phyloP scores from a whole-genome alignment of 805 yeast species.

The Babjeviella inositovora region DNA sequence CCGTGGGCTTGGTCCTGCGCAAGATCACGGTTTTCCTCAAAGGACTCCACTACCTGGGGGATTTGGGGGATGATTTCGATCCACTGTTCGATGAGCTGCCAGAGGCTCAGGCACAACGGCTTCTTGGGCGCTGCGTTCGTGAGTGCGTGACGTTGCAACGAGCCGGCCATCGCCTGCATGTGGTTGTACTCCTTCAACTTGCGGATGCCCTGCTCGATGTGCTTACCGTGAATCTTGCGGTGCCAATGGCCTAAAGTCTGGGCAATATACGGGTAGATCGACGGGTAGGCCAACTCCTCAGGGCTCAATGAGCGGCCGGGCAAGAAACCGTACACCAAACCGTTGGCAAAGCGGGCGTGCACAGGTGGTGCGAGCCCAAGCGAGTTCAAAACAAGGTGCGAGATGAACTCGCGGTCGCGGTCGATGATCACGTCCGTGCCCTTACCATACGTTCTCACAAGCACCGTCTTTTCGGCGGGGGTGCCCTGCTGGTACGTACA shows the following conservation, averaged over 20 bases:
- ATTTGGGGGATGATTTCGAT: conserved; percentile 40
- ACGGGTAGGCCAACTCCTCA: conserved; percentile 28
- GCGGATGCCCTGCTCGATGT: conserved; percentile 28
- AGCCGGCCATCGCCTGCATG: conserved; percentile 2
- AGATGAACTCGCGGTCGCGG: conserved; percentile 57
- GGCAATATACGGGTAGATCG: conserved; percentile 41
- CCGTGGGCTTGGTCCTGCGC: conserved; percentile 4
- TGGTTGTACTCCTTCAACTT: conserved; percentile 14
- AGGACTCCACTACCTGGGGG: conserved; percentile 16
- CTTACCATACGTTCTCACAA: conserved; percentile 59
- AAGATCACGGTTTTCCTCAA: conserved; percentile 14
- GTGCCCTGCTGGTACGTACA: conserved; percentile 14
- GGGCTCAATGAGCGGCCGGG: conserved; percentile 47
- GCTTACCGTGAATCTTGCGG: conserved; percentile 21
- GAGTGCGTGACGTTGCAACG: no score
- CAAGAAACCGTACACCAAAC: conserved; percentile 54
- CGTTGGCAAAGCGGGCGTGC: conserved; percentile 54
- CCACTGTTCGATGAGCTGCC: conserved; percentile 53
- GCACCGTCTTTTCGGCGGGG: conserved; percentile 17
- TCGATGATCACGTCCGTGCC: conserved; percentile 63
- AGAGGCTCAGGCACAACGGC: conserved; percentile 17
- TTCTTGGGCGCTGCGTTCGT: conserved; percentile 1
- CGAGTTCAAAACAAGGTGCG: conserved; percentile 46
- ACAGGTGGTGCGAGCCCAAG: conserved; percentile 53
- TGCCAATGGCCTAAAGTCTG: conserved; percentile 64